Evolutionary conservation across 768 basidiomycete genomes (phyloP).

Genomic region (Hemileccinum impolitum): DNA sequence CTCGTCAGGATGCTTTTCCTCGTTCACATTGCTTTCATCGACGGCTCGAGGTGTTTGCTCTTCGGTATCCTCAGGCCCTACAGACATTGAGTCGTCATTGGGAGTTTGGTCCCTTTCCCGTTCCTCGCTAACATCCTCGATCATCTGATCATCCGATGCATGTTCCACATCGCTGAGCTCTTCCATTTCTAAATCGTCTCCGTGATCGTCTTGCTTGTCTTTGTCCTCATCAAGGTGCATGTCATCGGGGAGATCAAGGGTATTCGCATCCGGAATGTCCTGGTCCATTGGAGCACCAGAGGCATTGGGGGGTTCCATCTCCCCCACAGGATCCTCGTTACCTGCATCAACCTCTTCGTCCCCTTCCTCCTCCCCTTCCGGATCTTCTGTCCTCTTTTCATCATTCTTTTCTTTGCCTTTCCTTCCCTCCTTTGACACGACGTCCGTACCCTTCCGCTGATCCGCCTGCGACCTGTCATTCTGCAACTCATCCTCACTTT

Average conservation of each 20-base stretch:
- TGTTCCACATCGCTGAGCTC: slow-evolving; percentile 35
- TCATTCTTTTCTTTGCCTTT: slow-evolving; percentile 30
- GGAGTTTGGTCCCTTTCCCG: slow-evolving; percentile 5
- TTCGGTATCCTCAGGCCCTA: slow-evolving; percentile 24
- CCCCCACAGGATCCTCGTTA: slow-evolving; percentile 38
- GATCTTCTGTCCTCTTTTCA: slow-evolving; percentile 32
- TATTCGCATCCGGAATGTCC: slow-evolving; percentile 72
- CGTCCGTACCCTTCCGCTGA: slow-evolving; percentile 54
- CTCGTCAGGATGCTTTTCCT: slow-evolving; percentile 31
- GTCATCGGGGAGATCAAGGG: slow-evolving; percentile 87
- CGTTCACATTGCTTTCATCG: slow-evolving; percentile 14
- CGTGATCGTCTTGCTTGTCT: slow-evolving; percentile 27
- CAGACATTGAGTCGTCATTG: slow-evolving; percentile 19
- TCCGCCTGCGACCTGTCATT: slow-evolving; percentile 54
- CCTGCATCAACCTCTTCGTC: slow-evolving; percentile 16
- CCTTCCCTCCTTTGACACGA: slow-evolving; percentile 75
- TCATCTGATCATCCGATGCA: slow-evolving; percentile 23
- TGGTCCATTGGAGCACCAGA: slow-evolving; percentile 74
- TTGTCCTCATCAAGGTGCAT: slow-evolving; percentile 53
- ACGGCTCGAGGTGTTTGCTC: slow-evolving; percentile 15
- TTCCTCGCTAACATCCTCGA: slow-evolving; percentile 21
- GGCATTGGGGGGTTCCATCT: slow-evolving; percentile 43
- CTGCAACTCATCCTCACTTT: slow-evolving; percentile 51
- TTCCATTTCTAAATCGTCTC: slow-evolving; percentile 32
- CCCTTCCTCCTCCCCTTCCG: slow-evolving; percentile 26